Evolutionary conservation across 116 monocot species (phyloP).

Genomic region (Dioscorea cayenensis): DNA sequence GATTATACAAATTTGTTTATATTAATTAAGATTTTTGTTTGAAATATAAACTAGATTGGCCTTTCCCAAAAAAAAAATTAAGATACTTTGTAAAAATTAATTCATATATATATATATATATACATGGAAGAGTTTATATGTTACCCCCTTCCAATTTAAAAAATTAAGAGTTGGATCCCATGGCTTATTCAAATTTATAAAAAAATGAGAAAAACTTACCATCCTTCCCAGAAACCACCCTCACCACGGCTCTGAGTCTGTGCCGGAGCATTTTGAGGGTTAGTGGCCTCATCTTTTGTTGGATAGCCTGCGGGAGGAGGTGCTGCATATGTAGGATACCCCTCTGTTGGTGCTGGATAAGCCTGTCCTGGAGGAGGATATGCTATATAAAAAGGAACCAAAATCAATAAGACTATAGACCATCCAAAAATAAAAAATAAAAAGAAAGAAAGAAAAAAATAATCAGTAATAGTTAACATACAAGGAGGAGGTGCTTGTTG

Average conservation of each 20-base stretch:
- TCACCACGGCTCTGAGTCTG: conserved; percentile 9
- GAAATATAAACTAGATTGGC: too few species aligned
- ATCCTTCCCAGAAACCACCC: conserved; percentile 15
- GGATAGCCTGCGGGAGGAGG: conserved; percentile 12
- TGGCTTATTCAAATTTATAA: too few species aligned
- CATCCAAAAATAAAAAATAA: neutral
- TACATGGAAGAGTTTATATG: too few species aligned
- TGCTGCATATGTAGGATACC: conserved; percentile 1
- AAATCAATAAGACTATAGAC: neutral
- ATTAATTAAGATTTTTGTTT: too few species aligned
- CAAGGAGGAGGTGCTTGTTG: conserved; percentile 2
- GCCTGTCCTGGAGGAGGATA: conserved; percentile 7
- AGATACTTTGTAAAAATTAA: too few species aligned
- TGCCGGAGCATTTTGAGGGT: neutral
- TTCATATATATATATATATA: too few species aligned
- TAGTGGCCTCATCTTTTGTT: neutral
- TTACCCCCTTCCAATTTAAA: too few species aligned
- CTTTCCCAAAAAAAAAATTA: too few species aligned
- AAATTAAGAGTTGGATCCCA: too few species aligned
- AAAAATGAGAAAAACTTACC: neutral
- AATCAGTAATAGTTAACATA: too few species aligned
- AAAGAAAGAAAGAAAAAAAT: neutral
- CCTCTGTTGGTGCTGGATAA: conserved; percentile 2
- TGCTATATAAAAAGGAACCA: neutral
- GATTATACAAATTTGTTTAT: too few species aligned